Percentiles rank a stretch among this genome's conserved stretches.
Evolutionary conservation across 306 rosid species (phyloP).

Genomic region (Gillenia trifoliata): DNA sequence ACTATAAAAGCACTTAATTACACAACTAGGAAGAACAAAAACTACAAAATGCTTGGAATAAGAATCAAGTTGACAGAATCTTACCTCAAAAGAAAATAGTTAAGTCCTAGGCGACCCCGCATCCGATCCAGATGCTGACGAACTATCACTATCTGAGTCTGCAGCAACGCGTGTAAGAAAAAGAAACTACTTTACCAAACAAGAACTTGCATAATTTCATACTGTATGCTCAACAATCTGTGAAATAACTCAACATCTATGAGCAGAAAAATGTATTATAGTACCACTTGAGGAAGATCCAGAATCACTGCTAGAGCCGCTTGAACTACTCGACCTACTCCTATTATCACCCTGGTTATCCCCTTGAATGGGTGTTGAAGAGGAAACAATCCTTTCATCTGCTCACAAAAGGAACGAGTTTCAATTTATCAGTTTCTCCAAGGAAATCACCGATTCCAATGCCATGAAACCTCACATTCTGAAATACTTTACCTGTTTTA

Average conservation of each 20-base stretch:
- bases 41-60: background rate
- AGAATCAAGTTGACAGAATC: constrained; percentile 2
- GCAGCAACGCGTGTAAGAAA: constrained; percentile 33
- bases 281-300: constrained; percentile 97
- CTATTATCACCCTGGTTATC: constrained; percentile 55
- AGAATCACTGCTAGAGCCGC: constrained; percentile 96
- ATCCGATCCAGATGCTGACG: constrained; percentile 92
- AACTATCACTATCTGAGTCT: constrained; percentile 94
- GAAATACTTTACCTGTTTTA: constrained; percentile 45
- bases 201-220: background rate
- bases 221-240: background rate
- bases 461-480: constrained; percentile 2
- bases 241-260: background rate
- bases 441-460: constrained; percentile 6
- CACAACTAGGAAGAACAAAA: background rate
- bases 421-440: constrained; percentile 7
- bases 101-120: constrained; percentile 64
- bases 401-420: constrained; percentile 11
- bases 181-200: constrained; percentile 12
- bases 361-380: constrained; percentile 49
- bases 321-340: constrained; percentile 93
- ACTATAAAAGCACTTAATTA: background rate
- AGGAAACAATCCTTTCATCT: constrained; percentile 52
- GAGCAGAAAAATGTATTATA: constrained; percentile 5
- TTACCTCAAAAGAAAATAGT: constrained; percentile 46